Evolutionary conservation across 805 yeast species (phyloP).

Genomic region (Spathaspora boniae): DNA sequence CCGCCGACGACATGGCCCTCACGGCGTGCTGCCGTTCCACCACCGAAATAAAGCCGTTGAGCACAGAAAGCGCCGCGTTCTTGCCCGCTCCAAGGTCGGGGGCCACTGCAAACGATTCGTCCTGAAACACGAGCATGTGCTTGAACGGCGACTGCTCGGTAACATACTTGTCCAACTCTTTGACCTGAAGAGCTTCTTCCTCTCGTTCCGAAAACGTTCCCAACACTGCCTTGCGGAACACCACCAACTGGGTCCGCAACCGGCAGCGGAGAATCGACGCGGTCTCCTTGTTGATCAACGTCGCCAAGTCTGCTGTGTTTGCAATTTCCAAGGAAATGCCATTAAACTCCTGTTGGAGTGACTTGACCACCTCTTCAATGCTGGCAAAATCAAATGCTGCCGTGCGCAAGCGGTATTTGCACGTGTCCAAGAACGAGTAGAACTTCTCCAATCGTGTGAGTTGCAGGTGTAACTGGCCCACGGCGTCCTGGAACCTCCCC

Average conservation of each 20-base stretch:
- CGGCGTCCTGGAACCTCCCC: constrained; percentile 19
- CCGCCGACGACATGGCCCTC: not conserved
- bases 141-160: constrained; percentile 2
- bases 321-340: constrained; percentile 15
- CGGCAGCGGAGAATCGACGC: constrained; percentile 17
- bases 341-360: constrained; percentile 14
- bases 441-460: constrained; percentile 16
- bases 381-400: constrained; percentile 13
- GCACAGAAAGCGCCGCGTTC: constrained; percentile 17
- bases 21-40: constrained; percentile 17
- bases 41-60: constrained; percentile 16
- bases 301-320: constrained; percentile 16
- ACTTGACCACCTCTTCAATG: constrained; percentile 11
- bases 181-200: constrained; percentile 1
- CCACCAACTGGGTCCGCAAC: constrained; percentile 14
- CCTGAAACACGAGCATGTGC: constrained; percentile 37
- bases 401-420: constrained; percentile 14
- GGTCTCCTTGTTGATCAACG: constrained; percentile 23
- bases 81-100: constrained; percentile 44
- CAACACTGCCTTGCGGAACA: constrained; percentile 2
- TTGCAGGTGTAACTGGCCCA: constrained; percentile 19
- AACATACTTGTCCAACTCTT: constrained; percentile 6
- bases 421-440: constrained; percentile 13
- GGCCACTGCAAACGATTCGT: constrained; percentile 29
- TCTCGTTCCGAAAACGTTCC: not conserved